Conservation (phyloP, 1,284 basidiomycete species). For the Ustilago esculenta region DNA sequence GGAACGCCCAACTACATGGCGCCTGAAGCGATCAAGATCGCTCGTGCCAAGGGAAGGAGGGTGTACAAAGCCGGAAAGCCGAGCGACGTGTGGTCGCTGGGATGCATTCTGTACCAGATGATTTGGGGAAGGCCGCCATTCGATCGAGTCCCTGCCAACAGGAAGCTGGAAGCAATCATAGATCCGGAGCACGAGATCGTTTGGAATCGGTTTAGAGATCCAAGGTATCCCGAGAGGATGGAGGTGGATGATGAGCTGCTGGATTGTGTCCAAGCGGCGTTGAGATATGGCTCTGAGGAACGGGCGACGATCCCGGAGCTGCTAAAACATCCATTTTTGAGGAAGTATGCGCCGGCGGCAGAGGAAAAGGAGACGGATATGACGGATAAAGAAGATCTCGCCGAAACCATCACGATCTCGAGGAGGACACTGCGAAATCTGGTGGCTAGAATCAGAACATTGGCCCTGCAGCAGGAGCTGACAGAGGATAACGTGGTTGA, state of each 20-base stretch:
- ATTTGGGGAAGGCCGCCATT: slow-evolving; percentile 92
- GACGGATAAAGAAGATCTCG: slow-evolving; percentile 10
- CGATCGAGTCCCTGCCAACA: slow-evolving; percentile 83
- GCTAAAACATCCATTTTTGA: slow-evolving; percentile 69
- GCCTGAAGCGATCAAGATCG: slow-evolving; percentile 65
- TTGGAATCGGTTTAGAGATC: slow-evolving; percentile 76
- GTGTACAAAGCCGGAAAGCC: slow-evolving; percentile 68
- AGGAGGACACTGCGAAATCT: slow-evolving; percentile 48
- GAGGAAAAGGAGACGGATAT: slow-evolving; percentile 15
- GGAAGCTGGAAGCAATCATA: slow-evolving; percentile 88
- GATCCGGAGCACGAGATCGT: slow-evolving; percentile 78
- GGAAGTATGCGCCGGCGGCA: slow-evolving; percentile 15
- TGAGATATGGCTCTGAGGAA: slow-evolving; percentile 78
- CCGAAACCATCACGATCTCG: slow-evolving; percentile 51
- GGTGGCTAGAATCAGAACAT: slow-evolving; percentile 45
- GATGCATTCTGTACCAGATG: slow-evolving; percentile 96
- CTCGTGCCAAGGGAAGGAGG: slow-evolving; percentile 59
- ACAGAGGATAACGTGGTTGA: slow-evolving; percentile 56
- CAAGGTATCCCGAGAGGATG: slow-evolving; percentile 68
- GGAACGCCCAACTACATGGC: slow-evolving; percentile 68
- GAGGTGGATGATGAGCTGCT: slow-evolving; percentile 77
- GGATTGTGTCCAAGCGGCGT: slow-evolving; percentile 77
- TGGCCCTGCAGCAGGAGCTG: slow-evolving; percentile 53
- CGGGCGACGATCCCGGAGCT: slow-evolving; percentile 80
- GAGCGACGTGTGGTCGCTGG: slow-evolving; percentile 92